phyloP scores from a whole-genome alignment of 2,329 filamentous ascomycete genomes.

The Xylaria hypoxylon region DNA sequence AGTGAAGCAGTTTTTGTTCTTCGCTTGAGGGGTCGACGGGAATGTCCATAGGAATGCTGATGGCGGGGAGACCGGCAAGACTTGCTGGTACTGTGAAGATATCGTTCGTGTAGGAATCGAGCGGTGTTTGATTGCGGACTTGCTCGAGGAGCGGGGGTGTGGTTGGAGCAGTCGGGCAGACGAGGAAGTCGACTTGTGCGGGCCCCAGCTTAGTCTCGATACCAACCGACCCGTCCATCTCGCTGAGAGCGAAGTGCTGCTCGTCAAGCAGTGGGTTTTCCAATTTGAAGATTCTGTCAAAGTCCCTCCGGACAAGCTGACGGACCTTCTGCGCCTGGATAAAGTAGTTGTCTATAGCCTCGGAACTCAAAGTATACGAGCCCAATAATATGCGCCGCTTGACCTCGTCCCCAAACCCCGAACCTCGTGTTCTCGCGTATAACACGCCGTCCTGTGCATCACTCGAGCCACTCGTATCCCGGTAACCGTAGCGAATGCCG shows the following conservation, averaged over 20 bases:
- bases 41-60: slow-evolving; percentile 78
- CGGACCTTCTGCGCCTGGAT: slow-evolving; percentile 91
- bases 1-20: slow-evolving; percentile 53
- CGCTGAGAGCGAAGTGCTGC: slow-evolving; percentile 67
- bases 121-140: slow-evolving; percentile 64
- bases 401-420: slow-evolving; percentile 86
- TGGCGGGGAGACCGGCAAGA: slow-evolving; percentile 87
- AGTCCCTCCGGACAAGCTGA: slow-evolving; percentile 85
- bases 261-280: slow-evolving; percentile 74
- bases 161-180: slow-evolving; percentile 88
- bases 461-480: slow-evolving; percentile 57
- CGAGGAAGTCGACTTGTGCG: slow-evolving; percentile 81
- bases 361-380: slow-evolving; percentile 88
- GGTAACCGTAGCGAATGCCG: slow-evolving; percentile 87
- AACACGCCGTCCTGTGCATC: slow-evolving; percentile 72
- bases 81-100: slow-evolving; percentile 96
- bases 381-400: slow-evolving; percentile 88
- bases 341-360: slow-evolving; percentile 96
- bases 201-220: slow-evolving; percentile 69
- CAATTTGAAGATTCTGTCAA: slow-evolving; percentile 79
- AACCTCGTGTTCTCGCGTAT: slow-evolving; percentile 80
- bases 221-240: slow-evolving; percentile 65
- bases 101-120: slow-evolving; percentile 92
- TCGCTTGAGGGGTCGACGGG: slow-evolving; percentile 47
- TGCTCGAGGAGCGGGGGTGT: slow-evolving; percentile 74